Conservation (phyloP, 1,139 yeast genomes). For the Blastobotrys indianensis region DNA sequence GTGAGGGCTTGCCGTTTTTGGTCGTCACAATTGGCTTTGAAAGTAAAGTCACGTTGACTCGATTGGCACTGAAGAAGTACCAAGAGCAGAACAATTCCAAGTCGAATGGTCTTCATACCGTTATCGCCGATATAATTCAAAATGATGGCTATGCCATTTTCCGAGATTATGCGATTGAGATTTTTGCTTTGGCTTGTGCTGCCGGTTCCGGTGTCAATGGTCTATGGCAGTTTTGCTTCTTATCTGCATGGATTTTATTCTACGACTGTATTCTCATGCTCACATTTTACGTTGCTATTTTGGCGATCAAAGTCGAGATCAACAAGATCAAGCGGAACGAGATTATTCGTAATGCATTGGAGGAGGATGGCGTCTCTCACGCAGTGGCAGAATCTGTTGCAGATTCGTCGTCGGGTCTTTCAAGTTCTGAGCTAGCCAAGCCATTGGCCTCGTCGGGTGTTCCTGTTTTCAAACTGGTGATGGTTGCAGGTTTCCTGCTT, state of each 20-base stretch:
- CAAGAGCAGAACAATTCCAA: constrained; percentile 19
- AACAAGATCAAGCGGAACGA: constrained; percentile 82
- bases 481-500: constrained; percentile 62
- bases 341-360: constrained; percentile 71
- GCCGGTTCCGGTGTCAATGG: constrained; percentile 62
- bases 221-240: constrained; percentile 73
- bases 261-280: constrained; percentile 70
- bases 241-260: constrained; percentile 65
- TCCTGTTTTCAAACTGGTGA: constrained; percentile 55
- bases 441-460: constrained; percentile 36
- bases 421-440: constrained; percentile 18
- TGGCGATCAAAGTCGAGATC: constrained; percentile 86
- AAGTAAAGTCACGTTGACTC: constrained; percentile 73
- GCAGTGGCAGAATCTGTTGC: constrained; percentile 70
- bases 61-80: constrained; percentile 43
- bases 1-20: constrained; percentile 91
- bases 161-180: constrained; percentile 74
- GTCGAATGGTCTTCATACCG: constrained; percentile 33
- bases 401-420: constrained; percentile 25
- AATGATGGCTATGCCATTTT: constrained; percentile 65
- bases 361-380: constrained; percentile 85
- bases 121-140: constrained; percentile 53
- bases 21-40: constrained; percentile 93
- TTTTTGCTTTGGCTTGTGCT: constrained; percentile 64
- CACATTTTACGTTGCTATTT: constrained; percentile 80